These are phyloP conservation scores for Leccinum truebloodii DNA, from an alignment of 768 basidiomycete species.

Conservation along the genomic window DNA sequence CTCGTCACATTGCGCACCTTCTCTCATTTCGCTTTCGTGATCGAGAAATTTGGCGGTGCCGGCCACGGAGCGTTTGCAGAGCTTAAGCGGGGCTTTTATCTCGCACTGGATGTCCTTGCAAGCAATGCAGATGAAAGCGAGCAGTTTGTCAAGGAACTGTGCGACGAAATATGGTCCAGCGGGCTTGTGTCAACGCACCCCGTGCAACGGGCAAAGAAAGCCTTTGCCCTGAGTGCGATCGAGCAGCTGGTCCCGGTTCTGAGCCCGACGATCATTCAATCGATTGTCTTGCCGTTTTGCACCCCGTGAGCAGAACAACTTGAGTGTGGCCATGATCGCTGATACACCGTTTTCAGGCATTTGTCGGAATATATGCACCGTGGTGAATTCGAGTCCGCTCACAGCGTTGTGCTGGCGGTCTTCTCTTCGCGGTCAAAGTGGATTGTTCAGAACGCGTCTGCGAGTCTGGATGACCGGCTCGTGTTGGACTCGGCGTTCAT, in stretches of 20 bases:
- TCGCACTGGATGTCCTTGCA: conserved; percentile 72
- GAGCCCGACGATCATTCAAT: conserved; percentile 50
- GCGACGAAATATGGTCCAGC: conserved; percentile 31
- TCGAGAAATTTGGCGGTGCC: conserved; percentile 75
- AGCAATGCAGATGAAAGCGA: conserved; percentile 38
- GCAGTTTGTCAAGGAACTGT: conserved; percentile 40
- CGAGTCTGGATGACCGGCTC: conserved; percentile 10
- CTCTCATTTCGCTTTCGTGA: conserved; percentile 70
- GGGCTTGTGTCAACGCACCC: conserved; percentile 25
- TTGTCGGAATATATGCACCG: conserved; percentile 57
- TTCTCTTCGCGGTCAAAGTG: conserved; percentile 61
- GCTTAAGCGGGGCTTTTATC: conserved; percentile 73
- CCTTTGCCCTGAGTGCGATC: conserved; percentile 70
- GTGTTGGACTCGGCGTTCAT: conserved; percentile 40
- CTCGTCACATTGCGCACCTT: conserved; percentile 56
- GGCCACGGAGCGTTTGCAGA: conserved; percentile 62
- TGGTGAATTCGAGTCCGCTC: conserved; percentile 84
- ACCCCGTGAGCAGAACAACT: conserved; percentile 52
- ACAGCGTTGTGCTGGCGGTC: conserved; percentile 78
- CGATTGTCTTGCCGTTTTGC: conserved; percentile 59
- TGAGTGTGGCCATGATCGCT: not conserved
- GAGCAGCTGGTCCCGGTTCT: conserved; percentile 77
- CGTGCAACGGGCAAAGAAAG: conserved; percentile 41
- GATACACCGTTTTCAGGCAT: conserved; percentile 43
- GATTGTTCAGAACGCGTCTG: conserved; percentile 11